phyloP scores from a whole-genome alignment of 1,284 basidiomycete species.

The Cutaneotrichosporon sp. region DNA sequence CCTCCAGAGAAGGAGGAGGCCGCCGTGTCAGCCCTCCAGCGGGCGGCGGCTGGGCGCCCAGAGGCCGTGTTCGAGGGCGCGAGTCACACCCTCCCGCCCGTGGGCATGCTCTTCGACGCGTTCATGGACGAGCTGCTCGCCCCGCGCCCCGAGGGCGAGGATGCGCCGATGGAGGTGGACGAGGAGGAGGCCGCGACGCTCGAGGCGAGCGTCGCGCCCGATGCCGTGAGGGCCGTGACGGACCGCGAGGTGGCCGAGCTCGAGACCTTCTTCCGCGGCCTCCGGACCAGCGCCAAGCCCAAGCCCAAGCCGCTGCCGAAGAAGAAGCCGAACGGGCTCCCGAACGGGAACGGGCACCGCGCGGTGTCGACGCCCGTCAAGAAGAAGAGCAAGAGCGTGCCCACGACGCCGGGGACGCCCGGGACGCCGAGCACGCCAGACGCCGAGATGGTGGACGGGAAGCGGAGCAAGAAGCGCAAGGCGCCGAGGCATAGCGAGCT shows the following conservation, averaged over 20 bases:
- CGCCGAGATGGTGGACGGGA: conserved; percentile 16
- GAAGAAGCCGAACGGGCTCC: conserved; percentile 12
- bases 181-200: conserved; percentile 7
- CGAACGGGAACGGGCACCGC: conserved; percentile 11
- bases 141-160: conserved; percentile 14
- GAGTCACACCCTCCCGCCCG: conserved; percentile 75
- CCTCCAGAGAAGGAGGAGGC: conserved; percentile 17
- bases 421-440: too few species aligned
- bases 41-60: conserved; percentile 33
- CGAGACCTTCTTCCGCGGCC: conserved; percentile 17
- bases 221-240: conserved; percentile 16
- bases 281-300: conserved; percentile 5
- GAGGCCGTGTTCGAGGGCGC: conserved; percentile 67
- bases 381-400: conserved; percentile 5
- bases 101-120: conserved; percentile 71
- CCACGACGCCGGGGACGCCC: conserved; percentile 12
- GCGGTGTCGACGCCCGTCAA: conserved; percentile 16
- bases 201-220: conserved; percentile 1
- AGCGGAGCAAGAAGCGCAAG: conserved; percentile 29
- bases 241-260: conserved; percentile 25
- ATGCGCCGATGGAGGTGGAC: conserved; percentile 5
- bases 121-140: conserved; percentile 67
- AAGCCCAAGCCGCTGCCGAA: conserved; percentile 5
- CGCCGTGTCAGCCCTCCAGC: conserved; percentile 32
- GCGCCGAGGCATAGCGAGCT: conserved; percentile 21